Evolutionary conservation across 2,329 filamentous ascomycete genomes (phyloP), one percentile per base, ranked within the genome.

Genomic region (Metarhizium robertsii): DNA sequence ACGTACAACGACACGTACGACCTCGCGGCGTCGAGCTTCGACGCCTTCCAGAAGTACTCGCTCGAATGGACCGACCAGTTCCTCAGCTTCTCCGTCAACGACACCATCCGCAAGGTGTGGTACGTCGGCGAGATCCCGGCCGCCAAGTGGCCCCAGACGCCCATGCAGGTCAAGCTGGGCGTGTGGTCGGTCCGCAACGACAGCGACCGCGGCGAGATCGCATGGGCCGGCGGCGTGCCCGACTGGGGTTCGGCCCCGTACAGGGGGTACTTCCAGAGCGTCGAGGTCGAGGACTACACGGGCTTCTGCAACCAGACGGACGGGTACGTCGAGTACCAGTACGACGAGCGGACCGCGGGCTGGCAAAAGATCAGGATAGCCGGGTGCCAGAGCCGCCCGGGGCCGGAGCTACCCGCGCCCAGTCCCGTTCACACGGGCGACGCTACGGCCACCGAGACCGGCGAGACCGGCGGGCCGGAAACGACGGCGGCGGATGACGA

Each of bases 131-230:
- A 76, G 42, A 73, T 79, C 50, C 72, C 73, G 8, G 69, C 74
- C 55, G 73, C 74, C 7, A 67, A 66, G 46, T 90, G 79, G 70
- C 86, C 86, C 2, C 86, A 89, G 70, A 86, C 84, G 1, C 86
- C 86, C 10, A 86, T 85, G 79, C 79, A 80, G 55, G 66, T 86
- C 62, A 84, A 84, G 73, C 72, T 87, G 52, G 82, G 84, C 52
- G 78, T 78, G 60, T 83, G 79, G 75, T 70, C 77, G 48, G 78
- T 72, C 25, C 79, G 78, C 61, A 71, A 74, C 53, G 68, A 71
- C 4, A 64, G 75, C 62, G 68, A 78, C 61, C 68, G 76, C n/a
- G 84, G 85, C 50, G 86, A 83, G 29, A 77, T 86, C 56, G 66
- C 80, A 54, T 89, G 86, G 86, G 85, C 85, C 49, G 85, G 85